Base-by-base conservation (phyloP, 495 filamentous ascomycete species). In the Penicillium nucicola region DNA sequence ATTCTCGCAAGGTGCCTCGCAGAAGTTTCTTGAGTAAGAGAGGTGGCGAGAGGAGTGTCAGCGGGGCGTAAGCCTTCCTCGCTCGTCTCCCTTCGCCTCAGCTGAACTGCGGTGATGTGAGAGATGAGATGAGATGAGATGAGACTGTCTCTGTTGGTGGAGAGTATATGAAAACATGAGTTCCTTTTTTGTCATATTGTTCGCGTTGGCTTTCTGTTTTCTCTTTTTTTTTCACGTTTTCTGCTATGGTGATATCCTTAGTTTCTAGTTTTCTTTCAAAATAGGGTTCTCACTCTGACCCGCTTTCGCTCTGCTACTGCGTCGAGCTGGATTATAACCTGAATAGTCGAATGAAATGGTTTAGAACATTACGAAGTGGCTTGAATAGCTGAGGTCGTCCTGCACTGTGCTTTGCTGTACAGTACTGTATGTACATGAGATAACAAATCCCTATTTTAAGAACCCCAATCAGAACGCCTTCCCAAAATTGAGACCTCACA, bases 11-110 rank as follows among this genome's bases (percentile, higher is more conserved):
- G 60, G 59, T 67, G 34, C 61, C 72, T 25, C 70, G 77, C 25
- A 64, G 75, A 30, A 77, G 77, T 55, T 80, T 82, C 50, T 59
- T 88, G 61, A 77, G 76, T 52, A 86, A 84, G 74, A 66, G 80
- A 42, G 75, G 59, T 55, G 61, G 76, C 53, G 86, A 84, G 74
- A 66, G 80, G 43, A 75, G 59, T 53, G 61, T 67, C 19, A 76
- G 68, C 41, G 79, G 79, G 19, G 51, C 68, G 46, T 67, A 74
- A 49, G 42, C 37, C 48, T n/a, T n/a, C n/a, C n/a, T n/a, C n/a
- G n/a, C n/a, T n/a, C n/a, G n/a, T n/a, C n/a, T n/a, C n/a, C n/a
- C n/a, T n/a, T 56, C 28, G 20, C 20, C 20, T 3, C 20, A 22
- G 20, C 20, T 22, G 20, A 22, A 22, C 7, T 28, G 7, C 7